These are phyloP conservation scores for Leccinum longicurvipes DNA, from an alignment of 768 basidiomycete species.

Conservation along the genomic window DNA sequence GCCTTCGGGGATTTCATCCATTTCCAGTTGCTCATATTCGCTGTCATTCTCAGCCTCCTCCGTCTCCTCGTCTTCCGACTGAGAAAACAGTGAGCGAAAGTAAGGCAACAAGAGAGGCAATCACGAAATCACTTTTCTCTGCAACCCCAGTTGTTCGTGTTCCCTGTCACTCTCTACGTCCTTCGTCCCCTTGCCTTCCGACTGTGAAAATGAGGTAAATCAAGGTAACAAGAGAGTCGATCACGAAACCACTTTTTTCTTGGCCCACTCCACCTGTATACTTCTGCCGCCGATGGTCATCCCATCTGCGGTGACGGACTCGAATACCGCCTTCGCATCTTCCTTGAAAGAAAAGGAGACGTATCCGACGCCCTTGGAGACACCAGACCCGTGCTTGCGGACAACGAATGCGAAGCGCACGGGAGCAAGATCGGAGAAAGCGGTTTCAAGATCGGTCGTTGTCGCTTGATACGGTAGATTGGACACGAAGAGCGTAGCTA, in stretches of 20 bases:
- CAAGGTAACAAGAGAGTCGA: too few species aligned
- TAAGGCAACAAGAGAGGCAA: too few species aligned
- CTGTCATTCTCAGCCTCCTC: slow-evolving; percentile 34
- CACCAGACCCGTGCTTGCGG: slow-evolving; percentile 64
- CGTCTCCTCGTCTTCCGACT: slow-evolving; percentile 40
- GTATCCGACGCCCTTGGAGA: slow-evolving; percentile 95
- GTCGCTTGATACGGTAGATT: slow-evolving; percentile 91
- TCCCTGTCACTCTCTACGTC: slow-evolving; percentile 19
- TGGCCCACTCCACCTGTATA: slow-evolving; percentile 78
- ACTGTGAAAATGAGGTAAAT: slow-evolving; percentile 28
- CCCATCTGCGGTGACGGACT: slow-evolving; percentile 60
- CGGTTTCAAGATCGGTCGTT: slow-evolving; percentile 83
- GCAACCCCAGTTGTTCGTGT: slow-evolving; percentile 13
- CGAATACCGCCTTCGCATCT: slow-evolving; percentile 77
- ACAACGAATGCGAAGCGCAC: slow-evolving; percentile 94
- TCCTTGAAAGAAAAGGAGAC: slow-evolving; percentile 88
- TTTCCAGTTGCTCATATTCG: slow-evolving; percentile 42
- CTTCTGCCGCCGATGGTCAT: slow-evolving; percentile 65
- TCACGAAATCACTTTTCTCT: slow-evolving; percentile 57
- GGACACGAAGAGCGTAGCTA: slow-evolving; percentile 83
- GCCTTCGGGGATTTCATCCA: slow-evolving; percentile 30
- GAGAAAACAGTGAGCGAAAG: not conserved
- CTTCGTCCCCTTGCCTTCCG: slow-evolving; percentile 36
- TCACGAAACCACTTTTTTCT: slow-evolving; percentile 55
- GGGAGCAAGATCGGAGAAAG: slow-evolving; percentile 95